Evolutionary conservation across 352 stramenopile genomes (phyloP), one percentile per base, ranked within the genome.

Genomic region (Phytopythium litorale): DNA sequence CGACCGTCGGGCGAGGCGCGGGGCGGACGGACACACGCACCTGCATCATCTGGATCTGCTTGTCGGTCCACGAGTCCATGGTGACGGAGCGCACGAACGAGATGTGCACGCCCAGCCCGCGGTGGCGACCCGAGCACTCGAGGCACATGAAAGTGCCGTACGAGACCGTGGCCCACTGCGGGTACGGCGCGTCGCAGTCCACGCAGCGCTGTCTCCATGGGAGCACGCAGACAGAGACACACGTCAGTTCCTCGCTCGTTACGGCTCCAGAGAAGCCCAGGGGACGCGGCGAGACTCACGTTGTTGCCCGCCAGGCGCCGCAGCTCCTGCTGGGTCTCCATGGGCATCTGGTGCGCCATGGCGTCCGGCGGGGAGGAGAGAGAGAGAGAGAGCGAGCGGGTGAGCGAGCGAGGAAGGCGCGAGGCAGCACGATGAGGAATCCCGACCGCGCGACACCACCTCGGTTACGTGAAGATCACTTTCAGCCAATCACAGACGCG

Each of bases 71-170:
- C 59, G 83, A 92, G 70, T 94, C 83, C 83, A 94, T 92, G 4
- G 85, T 92, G 25, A 92, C 83, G 15, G 84, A 93, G 42, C 84
- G 72, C 56, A 98, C 92, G 67, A 98, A 98, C 32, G 88, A 96
- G 48, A 98, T 91, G 73, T 98, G 92, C 11, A 98, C 89, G 46
- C 94, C 94, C 52, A 98, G 76, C 18, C 85, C 81, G 35, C 94
- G 87, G 73, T 98, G 94, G 50, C 91, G 81, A 4, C 88, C 92
- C 21, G 90, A 97, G 80, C 94, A 98, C 71, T 98, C 92, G 64
- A 98, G 87, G 58, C 93, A 98, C 74, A 98, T 97, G 65, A 98
- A 98, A 23, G 96, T 96, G 55, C 94, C 95, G 74, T 98, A 98
- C 19, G 93, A 97, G 40, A 96, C 91, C 3, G 89, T 97, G 6